Evolutionary conservation across 257 asterid species (phyloP).

Genomic region (Rauvolfia tetraphylla): DNA sequence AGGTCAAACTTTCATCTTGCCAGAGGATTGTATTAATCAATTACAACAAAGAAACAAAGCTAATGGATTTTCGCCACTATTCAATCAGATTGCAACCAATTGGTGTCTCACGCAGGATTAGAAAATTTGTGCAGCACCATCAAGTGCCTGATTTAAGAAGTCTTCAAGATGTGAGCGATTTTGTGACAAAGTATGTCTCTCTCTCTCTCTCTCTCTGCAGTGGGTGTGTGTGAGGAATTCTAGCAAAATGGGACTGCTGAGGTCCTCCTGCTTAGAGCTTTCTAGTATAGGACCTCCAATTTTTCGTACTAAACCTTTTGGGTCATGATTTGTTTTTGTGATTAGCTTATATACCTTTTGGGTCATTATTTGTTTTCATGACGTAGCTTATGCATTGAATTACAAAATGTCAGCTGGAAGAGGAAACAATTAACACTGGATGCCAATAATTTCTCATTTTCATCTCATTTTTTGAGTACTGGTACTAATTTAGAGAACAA

Average conservation of each 20-base stretch:
- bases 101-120: constrained; percentile 78
- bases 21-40: constrained; percentile 92
- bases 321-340: background rate
- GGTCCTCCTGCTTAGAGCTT: too few relatives aligned
- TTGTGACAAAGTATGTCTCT: constrained; percentile 63
- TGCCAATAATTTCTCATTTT: background rate
- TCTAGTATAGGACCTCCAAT: too few relatives aligned
- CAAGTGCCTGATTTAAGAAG: constrained; percentile 79
- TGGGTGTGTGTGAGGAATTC: too few relatives aligned
- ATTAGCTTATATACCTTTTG: too few relatives aligned
- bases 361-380: too few relatives aligned
- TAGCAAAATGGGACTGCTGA: background rate
- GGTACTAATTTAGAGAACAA: background rate
- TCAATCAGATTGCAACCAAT: constrained; percentile 91
- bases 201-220: constrained; percentile 6
- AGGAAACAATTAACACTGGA: background rate
- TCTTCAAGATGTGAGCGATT: constrained; percentile 91
- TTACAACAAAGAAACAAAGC: constrained; percentile 83
- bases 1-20: constrained; percentile 92
- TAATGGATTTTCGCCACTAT: constrained; percentile 84
- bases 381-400: background rate
- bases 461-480: background rate
- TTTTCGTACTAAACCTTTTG: too few relatives aligned
- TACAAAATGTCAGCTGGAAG: background rate
- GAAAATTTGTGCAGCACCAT: constrained; percentile 90